phyloP scores from a whole-genome alignment of 148 eudicot genomes.

The Tetragonia tetragonoides region DNA sequence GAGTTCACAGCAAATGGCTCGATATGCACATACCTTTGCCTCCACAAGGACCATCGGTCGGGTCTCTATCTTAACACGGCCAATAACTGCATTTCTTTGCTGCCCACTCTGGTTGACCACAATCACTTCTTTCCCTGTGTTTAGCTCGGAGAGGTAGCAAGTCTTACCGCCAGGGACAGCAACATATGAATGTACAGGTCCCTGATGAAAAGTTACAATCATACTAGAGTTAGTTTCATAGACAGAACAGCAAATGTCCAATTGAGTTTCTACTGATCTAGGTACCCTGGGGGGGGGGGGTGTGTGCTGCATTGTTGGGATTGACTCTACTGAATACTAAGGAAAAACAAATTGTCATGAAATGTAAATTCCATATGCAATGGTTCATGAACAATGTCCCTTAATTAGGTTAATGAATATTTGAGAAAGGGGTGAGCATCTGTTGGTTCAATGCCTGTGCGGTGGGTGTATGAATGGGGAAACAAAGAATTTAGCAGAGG shows the following conservation, averaged over 20 bases:
- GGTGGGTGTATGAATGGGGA: neutral
- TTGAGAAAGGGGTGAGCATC: neutral
- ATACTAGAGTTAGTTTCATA: neutral
- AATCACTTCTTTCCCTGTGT: conserved; percentile 77
- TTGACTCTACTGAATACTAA: too few relatives aligned
- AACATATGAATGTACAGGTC: conserved; percentile 94
- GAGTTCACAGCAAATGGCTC: neutral
- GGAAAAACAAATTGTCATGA: too few relatives aligned
- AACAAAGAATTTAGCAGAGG: neutral
- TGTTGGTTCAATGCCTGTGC: neutral
- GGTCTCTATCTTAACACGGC: conserved; percentile 91
- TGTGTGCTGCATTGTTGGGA: neutral
- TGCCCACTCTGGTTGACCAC: conserved; percentile 68
- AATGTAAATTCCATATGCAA: too few relatives aligned
- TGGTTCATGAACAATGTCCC: too few relatives aligned
- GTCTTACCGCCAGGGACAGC: conserved; percentile 91
- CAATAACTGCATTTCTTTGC: conserved; percentile 77
- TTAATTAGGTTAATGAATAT: neutral
- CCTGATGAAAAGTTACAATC: conserved; percentile 45
- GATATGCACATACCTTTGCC: conserved; percentile 55
- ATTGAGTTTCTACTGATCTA: neutral
- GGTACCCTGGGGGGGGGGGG: neutral
- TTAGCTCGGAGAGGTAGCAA: conserved; percentile 84
- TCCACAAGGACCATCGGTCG: conserved; percentile 80
- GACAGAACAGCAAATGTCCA: conserved; percentile 4